Percentiles rank a stretch among this genome's conserved stretches.
Conservation (phyloP, 305 asterid genomes). For the Lippia alba region DNA sequence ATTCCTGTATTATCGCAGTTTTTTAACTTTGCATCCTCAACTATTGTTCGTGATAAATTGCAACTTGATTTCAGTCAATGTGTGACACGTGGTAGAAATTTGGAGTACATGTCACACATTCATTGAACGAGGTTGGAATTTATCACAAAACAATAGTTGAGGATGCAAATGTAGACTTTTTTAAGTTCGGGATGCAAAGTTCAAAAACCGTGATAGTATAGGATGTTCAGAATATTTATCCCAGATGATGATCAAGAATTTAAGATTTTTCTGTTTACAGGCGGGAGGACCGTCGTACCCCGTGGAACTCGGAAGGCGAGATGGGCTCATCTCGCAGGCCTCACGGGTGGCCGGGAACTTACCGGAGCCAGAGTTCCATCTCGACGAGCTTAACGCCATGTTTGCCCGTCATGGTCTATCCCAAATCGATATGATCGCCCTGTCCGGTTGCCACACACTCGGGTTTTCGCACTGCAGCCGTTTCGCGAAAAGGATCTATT, state of each 20-base stretch:
- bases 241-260: neutral
- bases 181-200: no score
- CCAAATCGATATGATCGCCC: slow-evolving; percentile 64
- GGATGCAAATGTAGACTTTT: no score
- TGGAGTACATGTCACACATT: no score
- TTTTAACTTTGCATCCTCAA: no score
- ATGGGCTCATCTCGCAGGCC: slow-evolving; percentile 58
- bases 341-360: slow-evolving; percentile 60
- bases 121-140: no score
- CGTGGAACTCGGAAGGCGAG: slow-evolving; percentile 75
- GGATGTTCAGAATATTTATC: no score
- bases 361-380: slow-evolving; percentile 60
- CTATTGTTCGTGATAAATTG: no score
- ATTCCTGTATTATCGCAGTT: no score
- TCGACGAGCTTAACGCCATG: slow-evolving; percentile 47
- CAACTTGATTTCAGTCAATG: no score
- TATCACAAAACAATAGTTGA: no score
- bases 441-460: slow-evolving; percentile 67
- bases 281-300: slow-evolving; percentile 66
- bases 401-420: slow-evolving; percentile 54
- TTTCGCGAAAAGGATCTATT: slow-evolving; percentile 61
- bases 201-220: no score
- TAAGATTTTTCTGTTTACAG: slow-evolving; percentile 36
- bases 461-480: slow-evolving; percentile 82
- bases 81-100: no score